phyloP scores from a whole-genome alignment of 805 yeast species.

The Debaryomyces hansenii region DNA sequence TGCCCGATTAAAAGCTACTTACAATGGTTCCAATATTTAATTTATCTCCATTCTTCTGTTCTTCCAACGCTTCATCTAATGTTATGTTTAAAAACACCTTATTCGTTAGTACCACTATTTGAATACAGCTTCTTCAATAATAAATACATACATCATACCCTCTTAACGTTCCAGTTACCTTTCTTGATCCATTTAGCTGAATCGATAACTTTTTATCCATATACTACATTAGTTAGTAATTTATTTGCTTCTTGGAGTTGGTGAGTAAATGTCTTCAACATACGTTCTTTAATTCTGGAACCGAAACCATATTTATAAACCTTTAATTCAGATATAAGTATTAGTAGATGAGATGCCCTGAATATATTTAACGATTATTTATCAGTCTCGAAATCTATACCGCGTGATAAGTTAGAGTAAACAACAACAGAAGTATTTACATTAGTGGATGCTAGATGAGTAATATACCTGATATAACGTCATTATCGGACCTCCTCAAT shows the following conservation, averaged over 20 bases:
- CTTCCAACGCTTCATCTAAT: conserved; percentile 69
- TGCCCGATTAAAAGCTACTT: conserved; percentile 14
- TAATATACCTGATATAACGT: conserved; percentile 23
- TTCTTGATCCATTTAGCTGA: conserved; percentile 76
- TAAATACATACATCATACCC: conserved; percentile 69
- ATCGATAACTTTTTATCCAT: conserved; percentile 74
- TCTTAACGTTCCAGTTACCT: conserved; percentile 74
- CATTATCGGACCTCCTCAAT: conserved; percentile 25
- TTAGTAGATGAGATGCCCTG: not conserved
- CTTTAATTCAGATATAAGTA: not conserved
- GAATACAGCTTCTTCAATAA: not conserved
- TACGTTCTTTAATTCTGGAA: conserved; percentile 60
- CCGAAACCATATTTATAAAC: conserved; percentile 46
- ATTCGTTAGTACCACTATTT: conserved; percentile 15
- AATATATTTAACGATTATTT: not conserved
- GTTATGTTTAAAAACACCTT: conserved; percentile 69
- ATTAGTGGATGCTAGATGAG: conserved; percentile 13
- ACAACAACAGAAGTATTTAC: no score
- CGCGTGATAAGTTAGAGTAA: not conserved
- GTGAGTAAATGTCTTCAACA: conserved; percentile 15
- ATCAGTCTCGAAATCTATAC: not conserved
- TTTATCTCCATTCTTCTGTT: conserved; percentile 48
- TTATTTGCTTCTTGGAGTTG: not conserved
- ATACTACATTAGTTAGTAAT: conserved; percentile 46
- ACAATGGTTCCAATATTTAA: conserved; percentile 65